Conservation (phyloP, 1,284 basidiomycete species). For the Melampsora larici-populina region DNA sequence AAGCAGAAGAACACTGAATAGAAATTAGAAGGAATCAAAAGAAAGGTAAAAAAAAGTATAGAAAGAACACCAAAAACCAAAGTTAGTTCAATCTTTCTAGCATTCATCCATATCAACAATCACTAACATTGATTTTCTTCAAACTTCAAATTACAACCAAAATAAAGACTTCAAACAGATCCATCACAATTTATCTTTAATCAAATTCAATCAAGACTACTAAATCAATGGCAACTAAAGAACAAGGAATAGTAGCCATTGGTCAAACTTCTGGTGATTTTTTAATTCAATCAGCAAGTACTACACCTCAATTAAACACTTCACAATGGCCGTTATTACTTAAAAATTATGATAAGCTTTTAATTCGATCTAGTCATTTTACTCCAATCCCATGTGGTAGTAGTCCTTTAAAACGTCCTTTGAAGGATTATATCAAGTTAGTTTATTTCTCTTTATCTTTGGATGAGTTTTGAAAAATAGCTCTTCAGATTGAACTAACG, state of each 20-base stretch:
- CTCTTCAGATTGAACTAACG: conserved; percentile 86
- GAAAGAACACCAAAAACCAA: too few relatives aligned
- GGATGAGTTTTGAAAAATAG: conserved; percentile 72
- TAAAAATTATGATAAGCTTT: conserved; percentile 92
- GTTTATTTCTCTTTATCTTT: background rate
- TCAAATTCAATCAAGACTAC: background rate
- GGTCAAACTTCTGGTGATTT: conserved; percentile 51
- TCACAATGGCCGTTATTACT: conserved; percentile 96
- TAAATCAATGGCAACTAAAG: conserved; percentile 30
- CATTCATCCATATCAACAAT: too few relatives aligned
- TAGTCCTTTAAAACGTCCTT: conserved; percentile 31
- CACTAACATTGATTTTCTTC: too few relatives aligned
- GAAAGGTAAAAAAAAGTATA: too few relatives aligned
- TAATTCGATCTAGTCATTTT: conserved; percentile 75
- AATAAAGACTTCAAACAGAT: too few relatives aligned
- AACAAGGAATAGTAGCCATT: conserved; percentile 33
- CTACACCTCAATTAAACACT: conserved; percentile 64
- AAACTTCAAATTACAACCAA: too few relatives aligned
- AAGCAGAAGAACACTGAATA: too few relatives aligned
- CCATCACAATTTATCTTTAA: too few relatives aligned
- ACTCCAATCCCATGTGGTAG: conserved; percentile 76
- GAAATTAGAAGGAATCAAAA: too few relatives aligned
- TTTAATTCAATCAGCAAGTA: conserved; percentile 56
- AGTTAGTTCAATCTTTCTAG: too few relatives aligned
- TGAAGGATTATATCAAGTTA: conserved; percentile 41